Evolutionary conservation across 1,284 basidiomycete genomes (phyloP).

Genomic region (Leccinum subrobustum): DNA sequence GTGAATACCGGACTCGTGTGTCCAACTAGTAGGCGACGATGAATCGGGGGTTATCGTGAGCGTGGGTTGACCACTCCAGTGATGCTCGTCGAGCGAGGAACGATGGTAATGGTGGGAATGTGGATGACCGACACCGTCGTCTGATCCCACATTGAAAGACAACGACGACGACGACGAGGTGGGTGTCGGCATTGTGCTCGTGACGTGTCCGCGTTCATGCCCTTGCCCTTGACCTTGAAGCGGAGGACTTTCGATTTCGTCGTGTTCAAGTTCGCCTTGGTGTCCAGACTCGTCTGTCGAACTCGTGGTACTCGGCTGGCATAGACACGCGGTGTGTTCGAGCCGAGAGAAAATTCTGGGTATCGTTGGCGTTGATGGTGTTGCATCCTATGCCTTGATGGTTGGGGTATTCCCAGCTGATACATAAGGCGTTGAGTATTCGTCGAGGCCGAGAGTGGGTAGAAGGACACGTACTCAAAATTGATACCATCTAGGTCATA

Average conservation of each 20-base stretch:
- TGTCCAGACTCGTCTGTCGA: background rate
- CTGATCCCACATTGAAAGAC: background rate
- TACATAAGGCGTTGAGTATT: constrained; percentile 2
- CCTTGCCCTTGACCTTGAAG: background rate
- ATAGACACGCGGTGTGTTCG: constrained; percentile 44
- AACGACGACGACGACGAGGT: background rate
- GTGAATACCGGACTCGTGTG: background rate
- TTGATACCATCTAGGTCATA: constrained; percentile 40
- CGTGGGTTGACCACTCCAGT: background rate
- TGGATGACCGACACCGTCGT: background rate
- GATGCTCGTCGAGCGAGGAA: background rate
- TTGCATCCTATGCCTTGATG: constrained; percentile 46
- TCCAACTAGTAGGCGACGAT: background rate
- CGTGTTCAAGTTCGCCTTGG: background rate
- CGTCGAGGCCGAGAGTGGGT: background rate
- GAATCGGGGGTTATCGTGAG: background rate
- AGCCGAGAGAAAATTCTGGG: constrained; percentile 38
- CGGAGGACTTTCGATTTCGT: background rate
- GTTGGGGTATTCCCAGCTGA: constrained; percentile 54
- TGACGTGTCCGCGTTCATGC: background rate
- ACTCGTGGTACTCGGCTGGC: constrained; percentile 25
- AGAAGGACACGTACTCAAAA: constrained; percentile 19
- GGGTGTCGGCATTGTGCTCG: background rate
- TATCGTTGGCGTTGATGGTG: constrained; percentile 41
- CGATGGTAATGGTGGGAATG: background rate